phyloP scores from a whole-genome alignment of 2,329 filamentous ascomycete species.

The Sporothrix protearum region DNA sequence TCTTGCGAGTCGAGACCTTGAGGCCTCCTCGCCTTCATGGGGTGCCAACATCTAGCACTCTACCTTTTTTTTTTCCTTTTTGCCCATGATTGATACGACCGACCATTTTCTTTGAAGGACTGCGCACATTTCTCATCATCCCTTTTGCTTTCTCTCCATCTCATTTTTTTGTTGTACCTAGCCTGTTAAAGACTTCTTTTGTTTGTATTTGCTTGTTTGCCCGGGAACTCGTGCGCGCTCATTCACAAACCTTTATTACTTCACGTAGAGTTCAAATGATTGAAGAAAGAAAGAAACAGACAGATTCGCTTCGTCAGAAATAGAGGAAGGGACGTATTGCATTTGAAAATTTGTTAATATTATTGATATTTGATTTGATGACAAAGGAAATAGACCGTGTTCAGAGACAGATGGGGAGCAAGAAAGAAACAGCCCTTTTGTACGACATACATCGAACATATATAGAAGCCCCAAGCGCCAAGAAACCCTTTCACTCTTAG shows the following conservation, averaged over 20 bases:
- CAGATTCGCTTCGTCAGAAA: not conserved
- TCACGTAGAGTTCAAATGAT: slow-evolving; percentile 10
- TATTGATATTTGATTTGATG: not conserved
- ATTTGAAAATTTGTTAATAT: not conserved
- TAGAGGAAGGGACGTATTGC: not conserved
- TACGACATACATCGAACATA: slow-evolving; percentile 1
- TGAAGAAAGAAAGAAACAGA: not conserved
- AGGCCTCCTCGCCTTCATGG: not conserved
- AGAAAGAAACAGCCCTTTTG: not conserved
- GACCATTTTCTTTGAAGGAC: not conserved
- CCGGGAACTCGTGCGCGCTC: not conserved
- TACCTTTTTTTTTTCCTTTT: not conserved
- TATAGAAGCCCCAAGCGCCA: slow-evolving; percentile 2
- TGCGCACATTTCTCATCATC: not conserved
- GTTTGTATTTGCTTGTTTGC: not conserved
- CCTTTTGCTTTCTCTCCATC: not conserved
- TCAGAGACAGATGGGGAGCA: not conserved
- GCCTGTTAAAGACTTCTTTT: slow-evolving; percentile 8
- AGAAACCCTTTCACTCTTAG: too few relatives aligned
- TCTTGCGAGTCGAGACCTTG: not conserved
- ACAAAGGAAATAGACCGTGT: not conserved
- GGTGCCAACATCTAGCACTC: not conserved
- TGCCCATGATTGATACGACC: slow-evolving; percentile 14
- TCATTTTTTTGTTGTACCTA: not conserved
- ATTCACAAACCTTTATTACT: not conserved